A percentile compares a stretch with the other conserved stretches of the same genome.
These are phyloP conservation scores for Yamadazyma atmosphaerica DNA, from an alignment of 1,139 yeast genomes.

Conservation along the genomic window DNA sequence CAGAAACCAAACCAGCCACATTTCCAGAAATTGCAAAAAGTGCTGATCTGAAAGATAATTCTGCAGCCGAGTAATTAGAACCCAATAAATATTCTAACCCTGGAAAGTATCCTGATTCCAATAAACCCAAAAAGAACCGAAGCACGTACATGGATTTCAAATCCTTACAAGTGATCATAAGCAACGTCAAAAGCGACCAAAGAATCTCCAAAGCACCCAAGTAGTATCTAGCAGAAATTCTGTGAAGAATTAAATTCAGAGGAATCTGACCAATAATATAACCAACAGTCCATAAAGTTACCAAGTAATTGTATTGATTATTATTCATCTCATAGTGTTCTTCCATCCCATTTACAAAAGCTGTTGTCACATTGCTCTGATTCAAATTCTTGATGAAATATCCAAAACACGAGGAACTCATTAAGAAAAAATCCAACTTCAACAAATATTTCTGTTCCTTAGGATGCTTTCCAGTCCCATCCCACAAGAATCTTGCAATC, in stretches of 20 bases:
- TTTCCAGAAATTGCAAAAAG: constrained; percentile 40
- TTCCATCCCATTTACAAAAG: constrained; percentile 64
- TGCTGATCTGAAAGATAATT: constrained; percentile 44
- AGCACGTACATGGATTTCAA: constrained; percentile 53
- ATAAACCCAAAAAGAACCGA: constrained; percentile 57
- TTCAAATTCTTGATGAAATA: constrained; percentile 39
- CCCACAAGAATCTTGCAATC: constrained; percentile 39
- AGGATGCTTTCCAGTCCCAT: constrained; percentile 49
- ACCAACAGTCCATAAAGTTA: constrained; percentile 58
- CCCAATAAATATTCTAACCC: constrained; percentile 55
- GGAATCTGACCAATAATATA: constrained; percentile 62
- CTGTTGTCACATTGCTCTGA: constrained; percentile 48
- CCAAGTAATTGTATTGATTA: constrained; percentile 55
- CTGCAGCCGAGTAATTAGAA: constrained; percentile 24
- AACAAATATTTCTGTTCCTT: constrained; percentile 39
- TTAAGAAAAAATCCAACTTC: constrained; percentile 46
- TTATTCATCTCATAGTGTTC: constrained; percentile 51
- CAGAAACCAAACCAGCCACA: constrained; percentile 32
- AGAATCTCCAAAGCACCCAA: constrained; percentile 53
- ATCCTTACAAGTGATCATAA: constrained; percentile 45
- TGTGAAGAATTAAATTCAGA: constrained; percentile 52
- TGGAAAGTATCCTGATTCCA: constrained; percentile 63
- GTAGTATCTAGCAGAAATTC: constrained; percentile 54
- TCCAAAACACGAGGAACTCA: constrained; percentile 46
- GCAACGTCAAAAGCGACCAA: constrained; percentile 59